These are phyloP conservation scores for Eleusine indica DNA, from an alignment of 176 grass and related monocot genomes.

Conservation along the genomic window DNA sequence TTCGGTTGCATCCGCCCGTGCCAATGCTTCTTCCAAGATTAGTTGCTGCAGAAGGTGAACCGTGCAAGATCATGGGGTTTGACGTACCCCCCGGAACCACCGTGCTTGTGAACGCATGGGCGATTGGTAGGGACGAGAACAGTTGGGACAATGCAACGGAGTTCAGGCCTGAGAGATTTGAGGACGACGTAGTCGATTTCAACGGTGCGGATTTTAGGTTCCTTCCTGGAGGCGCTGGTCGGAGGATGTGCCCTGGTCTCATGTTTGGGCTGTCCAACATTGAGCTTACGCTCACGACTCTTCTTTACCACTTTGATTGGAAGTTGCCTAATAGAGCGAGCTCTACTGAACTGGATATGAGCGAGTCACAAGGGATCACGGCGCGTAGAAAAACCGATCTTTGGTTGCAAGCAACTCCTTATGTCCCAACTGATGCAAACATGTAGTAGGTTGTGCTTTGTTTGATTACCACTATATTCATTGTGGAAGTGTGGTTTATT, in stretches of 20 bases:
- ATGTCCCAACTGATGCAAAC: no score
- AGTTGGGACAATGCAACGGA: slow-evolving; percentile 42
- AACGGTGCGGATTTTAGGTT: slow-evolving; percentile 31
- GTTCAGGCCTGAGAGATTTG: slow-evolving; percentile 47
- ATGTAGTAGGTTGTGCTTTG: no score
- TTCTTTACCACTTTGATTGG: slow-evolving; percentile 41
- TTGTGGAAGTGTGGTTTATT: no score
- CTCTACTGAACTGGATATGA: no score
- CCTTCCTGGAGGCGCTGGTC: slow-evolving; percentile 27
- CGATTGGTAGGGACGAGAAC: slow-evolving; percentile 16
- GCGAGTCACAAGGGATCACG: no score
- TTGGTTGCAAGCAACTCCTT: background rate
- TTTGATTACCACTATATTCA: no score
- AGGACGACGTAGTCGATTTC: slow-evolving; percentile 2
- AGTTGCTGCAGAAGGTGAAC: background rate
- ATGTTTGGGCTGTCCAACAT: slow-evolving; percentile 34
- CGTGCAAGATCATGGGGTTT: slow-evolving; percentile 42
- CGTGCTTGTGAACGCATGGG: background rate
- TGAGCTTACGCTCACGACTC: slow-evolving; percentile 23
- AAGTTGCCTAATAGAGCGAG: no score
- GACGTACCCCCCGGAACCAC: slow-evolving; percentile 27
- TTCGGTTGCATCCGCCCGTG: background rate
- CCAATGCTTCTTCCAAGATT: slow-evolving; percentile 48
- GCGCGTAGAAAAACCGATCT: background rate
- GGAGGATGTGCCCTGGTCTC: slow-evolving; percentile 45